Evolutionary conservation across 306 rosid genomes (phyloP), one percentile per base, ranked within the genome.

Genomic region (Ormosia emarginata): DNA sequence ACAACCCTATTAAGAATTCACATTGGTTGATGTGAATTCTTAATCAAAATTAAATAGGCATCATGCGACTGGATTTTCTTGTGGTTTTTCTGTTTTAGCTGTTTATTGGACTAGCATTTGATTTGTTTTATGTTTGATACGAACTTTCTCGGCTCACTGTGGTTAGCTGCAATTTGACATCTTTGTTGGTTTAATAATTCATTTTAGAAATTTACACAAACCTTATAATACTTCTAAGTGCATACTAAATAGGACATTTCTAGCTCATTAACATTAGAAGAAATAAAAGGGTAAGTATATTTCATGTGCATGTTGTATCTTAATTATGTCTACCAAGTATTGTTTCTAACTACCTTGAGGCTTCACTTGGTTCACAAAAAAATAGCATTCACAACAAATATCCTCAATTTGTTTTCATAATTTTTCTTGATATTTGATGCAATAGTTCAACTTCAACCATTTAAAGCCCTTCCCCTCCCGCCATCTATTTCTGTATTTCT

Each of bases 351-450:
- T 64, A 49, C 37, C 36, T 67, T 50, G 29, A 39, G 49, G 43
- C 49, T 7, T 57, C 57, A 43, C 29, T 17, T 79, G 67, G 74
- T 53, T 52, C 9, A 74, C 52, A 81, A 17, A 74, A 24, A 65
- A 50, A 18, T 36, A 50, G 32, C 46, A 24, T 74, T 53, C 49
- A 11, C 67, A 56, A 69, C 55, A 82, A 44, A 41, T 43, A 43
- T 56, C 17, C 65, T 58, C 65, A 29, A 58, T 49, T 49, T 49
- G 8, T 37, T 61, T 64, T 55, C 13, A 79, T 3, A 6, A 18
- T 67, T 56, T 40, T 79, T 79, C 59, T 55, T 30, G 47, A 74
- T 81, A 74, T 55, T 43, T 81, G 37, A 34, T 74, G 63, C 52
- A 41, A 40, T 13, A 52, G 40, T 59, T 70, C 62, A 46, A 68